Evolutionary conservation across 2,329 filamentous ascomycete genomes (phyloP).

Genomic region (Colletotrichum kahawae): DNA sequence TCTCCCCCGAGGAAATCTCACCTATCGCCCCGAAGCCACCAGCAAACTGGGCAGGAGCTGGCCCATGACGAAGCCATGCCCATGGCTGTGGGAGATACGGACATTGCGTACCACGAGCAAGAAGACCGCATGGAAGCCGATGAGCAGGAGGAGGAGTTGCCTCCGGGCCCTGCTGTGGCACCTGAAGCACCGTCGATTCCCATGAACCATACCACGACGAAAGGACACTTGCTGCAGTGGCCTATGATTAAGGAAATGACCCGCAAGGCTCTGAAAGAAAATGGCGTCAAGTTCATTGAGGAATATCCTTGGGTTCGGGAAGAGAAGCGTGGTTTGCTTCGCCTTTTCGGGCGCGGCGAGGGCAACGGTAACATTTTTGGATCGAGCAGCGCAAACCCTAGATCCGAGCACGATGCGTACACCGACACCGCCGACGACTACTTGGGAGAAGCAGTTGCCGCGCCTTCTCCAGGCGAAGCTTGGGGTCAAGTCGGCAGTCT

Average conservation of each 20-base stretch:
- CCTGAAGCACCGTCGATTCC: slow-evolving; percentile 75
- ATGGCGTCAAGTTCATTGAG: slow-evolving; percentile 61
- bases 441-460: slow-evolving; percentile 54
- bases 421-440: slow-evolving; percentile 51
- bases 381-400: not conserved
- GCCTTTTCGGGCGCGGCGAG: slow-evolving; percentile 81
- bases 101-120: not conserved
- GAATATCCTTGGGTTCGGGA: slow-evolving; percentile 81
- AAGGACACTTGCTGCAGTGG: slow-evolving; percentile 80
- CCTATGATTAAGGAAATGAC: slow-evolving; percentile 71
- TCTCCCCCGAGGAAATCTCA: slow-evolving; percentile 3
- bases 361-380: slow-evolving; percentile 65
- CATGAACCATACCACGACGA: slow-evolving; percentile 87
- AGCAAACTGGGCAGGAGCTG: not conserved
- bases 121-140: slow-evolving; percentile 34
- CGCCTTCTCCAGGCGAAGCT: slow-evolving; percentile 58
- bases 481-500: slow-evolving; percentile 65
- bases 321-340: slow-evolving; percentile 73
- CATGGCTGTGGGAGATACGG: slow-evolving; percentile 28
- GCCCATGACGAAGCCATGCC: slow-evolving; percentile 25
- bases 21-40: not conserved
- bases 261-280: slow-evolving; percentile 48
- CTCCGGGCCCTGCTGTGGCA: slow-evolving; percentile 52
- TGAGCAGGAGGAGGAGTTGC: slow-evolving; percentile 53
- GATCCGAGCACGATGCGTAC: not conserved